Conservation (phyloP, 1,284 basidiomycete genomes). For the Hymenochaete sp. region DNA sequence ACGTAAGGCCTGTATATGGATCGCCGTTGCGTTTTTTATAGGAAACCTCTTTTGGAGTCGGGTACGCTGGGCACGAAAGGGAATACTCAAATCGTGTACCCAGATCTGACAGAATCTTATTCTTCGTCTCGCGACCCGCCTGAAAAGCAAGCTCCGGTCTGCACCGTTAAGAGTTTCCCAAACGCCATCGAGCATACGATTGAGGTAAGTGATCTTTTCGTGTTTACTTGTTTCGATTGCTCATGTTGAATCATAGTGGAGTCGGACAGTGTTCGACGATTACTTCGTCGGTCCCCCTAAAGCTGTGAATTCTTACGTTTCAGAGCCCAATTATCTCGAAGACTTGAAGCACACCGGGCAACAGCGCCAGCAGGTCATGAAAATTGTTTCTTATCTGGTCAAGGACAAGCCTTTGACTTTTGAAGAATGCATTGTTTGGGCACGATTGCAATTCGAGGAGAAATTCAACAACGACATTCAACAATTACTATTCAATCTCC, state of each 20-base stretch:
- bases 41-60: slow-evolving; percentile 94
- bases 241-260: slow-evolving; percentile 58
- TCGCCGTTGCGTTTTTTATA: slow-evolving; percentile 94
- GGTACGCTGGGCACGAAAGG: slow-evolving; percentile 99
- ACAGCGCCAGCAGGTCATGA: slow-evolving; percentile 83
- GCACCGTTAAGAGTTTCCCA: slow-evolving; percentile 99
- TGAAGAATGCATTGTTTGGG: slow-evolving; percentile 97
- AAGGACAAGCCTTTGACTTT: slow-evolving; percentile 91
- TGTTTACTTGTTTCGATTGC: slow-evolving; percentile 14
- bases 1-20: slow-evolving; percentile 91
- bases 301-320: slow-evolving; percentile 94
- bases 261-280: slow-evolving; percentile 87
- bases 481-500: slow-evolving; percentile 90
- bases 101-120: slow-evolving; percentile 95
- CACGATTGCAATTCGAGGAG: slow-evolving; percentile 90
- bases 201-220: slow-evolving; percentile 44
- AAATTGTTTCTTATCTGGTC: slow-evolving; percentile 87
- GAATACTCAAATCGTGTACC: slow-evolving; percentile 95
- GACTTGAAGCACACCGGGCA: slow-evolving; percentile 86
- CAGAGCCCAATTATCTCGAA: slow-evolving; percentile 94
- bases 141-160: slow-evolving; percentile 96
- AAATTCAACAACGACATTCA: slow-evolving; percentile 93
- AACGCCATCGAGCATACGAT: slow-evolving; percentile 99
- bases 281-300: slow-evolving; percentile 92
- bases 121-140: slow-evolving; percentile 98